These are phyloP conservation scores for Carex kokanica DNA, from an alignment of 176 grass and related monocot genomes.

Conservation along the genomic window DNA sequence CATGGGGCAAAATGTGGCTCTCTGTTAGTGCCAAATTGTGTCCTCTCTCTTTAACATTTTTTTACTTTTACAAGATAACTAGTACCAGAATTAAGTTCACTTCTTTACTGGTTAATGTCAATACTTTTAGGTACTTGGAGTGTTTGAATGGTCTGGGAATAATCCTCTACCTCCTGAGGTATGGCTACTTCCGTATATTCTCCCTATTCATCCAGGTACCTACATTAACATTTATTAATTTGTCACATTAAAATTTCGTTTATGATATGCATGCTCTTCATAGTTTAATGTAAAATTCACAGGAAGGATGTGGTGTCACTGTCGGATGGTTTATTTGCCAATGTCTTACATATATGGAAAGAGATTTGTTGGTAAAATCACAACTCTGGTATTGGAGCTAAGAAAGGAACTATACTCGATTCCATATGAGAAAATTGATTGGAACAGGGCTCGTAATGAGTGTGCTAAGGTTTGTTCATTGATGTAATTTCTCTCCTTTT, in stretches of 20 bases:
- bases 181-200: slow-evolving; percentile 77
- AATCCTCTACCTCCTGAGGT: slow-evolving; percentile 90
- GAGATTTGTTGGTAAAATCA: slow-evolving; percentile 76
- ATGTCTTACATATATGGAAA: slow-evolving; percentile 97
- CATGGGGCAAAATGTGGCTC: slow-evolving; percentile 97
- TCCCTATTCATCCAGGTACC: slow-evolving; percentile 88
- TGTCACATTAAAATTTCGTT: background rate
- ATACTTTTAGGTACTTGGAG: slow-evolving; percentile 75
- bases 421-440: slow-evolving; percentile 63
- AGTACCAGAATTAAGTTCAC: slow-evolving; percentile 10
- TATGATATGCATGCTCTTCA: background rate
- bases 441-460: slow-evolving; percentile 80
- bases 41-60: slow-evolving; percentile 7
- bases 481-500: slow-evolving; percentile 15
- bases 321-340: slow-evolving; percentile 92
- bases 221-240: background rate
- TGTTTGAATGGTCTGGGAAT: slow-evolving; percentile 97
- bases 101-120: background rate
- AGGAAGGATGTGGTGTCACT: slow-evolving; percentile 98
- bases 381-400: slow-evolving; percentile 50
- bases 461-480: slow-evolving; percentile 78
- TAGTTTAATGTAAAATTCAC: slow-evolving; percentile 1
- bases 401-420: slow-evolving; percentile 69
- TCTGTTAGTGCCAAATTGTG: slow-evolving; percentile 35
- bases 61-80: background rate